Evolutionary conservation across 768 basidiomycete species (phyloP).

Genomic region (Auriculariales sp.): DNA sequence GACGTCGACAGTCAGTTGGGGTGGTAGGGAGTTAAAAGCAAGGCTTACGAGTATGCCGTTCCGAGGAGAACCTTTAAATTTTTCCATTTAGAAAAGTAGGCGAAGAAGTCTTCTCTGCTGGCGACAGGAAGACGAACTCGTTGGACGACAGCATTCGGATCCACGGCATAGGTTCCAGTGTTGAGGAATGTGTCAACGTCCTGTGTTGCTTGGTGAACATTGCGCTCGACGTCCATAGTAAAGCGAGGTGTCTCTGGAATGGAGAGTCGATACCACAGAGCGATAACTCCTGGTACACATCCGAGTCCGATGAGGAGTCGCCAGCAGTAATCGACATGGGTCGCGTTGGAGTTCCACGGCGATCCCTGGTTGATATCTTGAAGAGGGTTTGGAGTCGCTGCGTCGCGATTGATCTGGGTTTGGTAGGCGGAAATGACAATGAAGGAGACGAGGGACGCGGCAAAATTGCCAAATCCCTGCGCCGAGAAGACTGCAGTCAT

Average conservation of each 20-base stretch:
- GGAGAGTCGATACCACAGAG: constrained; percentile 84
- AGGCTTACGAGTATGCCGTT: constrained; percentile 60
- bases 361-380: constrained; percentile 19
- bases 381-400: constrained; percentile 33
- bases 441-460: constrained; percentile 29
- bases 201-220: constrained; percentile 54
- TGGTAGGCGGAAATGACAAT: constrained; percentile 51
- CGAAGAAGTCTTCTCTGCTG: constrained; percentile 45
- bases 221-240: constrained; percentile 86
- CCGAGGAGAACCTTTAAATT: constrained; percentile 73
- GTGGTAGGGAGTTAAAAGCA: too few species aligned
- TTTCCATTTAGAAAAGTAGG: constrained; percentile 50
- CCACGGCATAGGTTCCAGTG: constrained; percentile 28
- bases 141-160: constrained; percentile 43
- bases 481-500: constrained; percentile 81
- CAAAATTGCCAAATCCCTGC: constrained; percentile 80
- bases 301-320: constrained; percentile 81
- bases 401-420: constrained; percentile 50
- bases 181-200: constrained; percentile 61
- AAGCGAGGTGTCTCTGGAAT: constrained; percentile 86
- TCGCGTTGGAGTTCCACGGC: too few species aligned
- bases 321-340: constrained; percentile 66
- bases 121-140: constrained; percentile 59
- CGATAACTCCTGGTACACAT: constrained; percentile 63
- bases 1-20: too few species aligned